Conservation (phyloP, 805 yeast species). For the Nakazawaea holstii region DNA sequence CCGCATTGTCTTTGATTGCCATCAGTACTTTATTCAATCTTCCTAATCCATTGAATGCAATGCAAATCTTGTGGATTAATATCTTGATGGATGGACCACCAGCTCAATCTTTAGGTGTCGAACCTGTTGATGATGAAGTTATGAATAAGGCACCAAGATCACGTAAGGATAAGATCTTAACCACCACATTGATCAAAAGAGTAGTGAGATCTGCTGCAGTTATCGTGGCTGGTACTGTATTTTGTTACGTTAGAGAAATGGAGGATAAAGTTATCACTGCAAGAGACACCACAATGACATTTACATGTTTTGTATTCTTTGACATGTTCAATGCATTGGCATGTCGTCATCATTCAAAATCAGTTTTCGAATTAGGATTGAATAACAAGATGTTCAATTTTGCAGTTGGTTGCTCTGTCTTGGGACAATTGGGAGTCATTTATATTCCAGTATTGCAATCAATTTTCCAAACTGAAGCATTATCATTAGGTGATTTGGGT, state of each 20-base stretch:
- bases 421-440: slow-evolving; percentile 91
- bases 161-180: slow-evolving; percentile 79
- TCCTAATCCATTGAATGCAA: slow-evolving; percentile 93
- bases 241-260: slow-evolving; percentile 84
- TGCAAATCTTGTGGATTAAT: slow-evolving; percentile 98
- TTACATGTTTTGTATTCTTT: slow-evolving; percentile 91
- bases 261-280: slow-evolving; percentile 76
- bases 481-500: slow-evolving; percentile 62
- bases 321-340: slow-evolving; percentile 97
- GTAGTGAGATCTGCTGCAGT: slow-evolving; percentile 72
- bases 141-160: slow-evolving; percentile 96
- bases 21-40: slow-evolving; percentile 79
- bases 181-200: slow-evolving; percentile 61
- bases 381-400: slow-evolving; percentile 86
- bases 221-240: slow-evolving; percentile 81
- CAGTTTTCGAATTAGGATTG: slow-evolving; percentile 77
- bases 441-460: slow-evolving; percentile 90
- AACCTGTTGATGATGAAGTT: slow-evolving; percentile 93
- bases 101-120: slow-evolving; percentile 95
- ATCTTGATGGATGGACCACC: slow-evolving; percentile 99
- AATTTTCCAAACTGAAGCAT: slow-evolving; percentile 92
- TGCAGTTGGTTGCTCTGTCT: slow-evolving; percentile 81
- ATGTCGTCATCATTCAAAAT: slow-evolving; percentile 84
- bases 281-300: slow-evolving; percentile 98
- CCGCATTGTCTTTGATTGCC: slow-evolving; percentile 87